Evolutionary conservation across 164 flowering plant species (phyloP).

Genomic region (Vitis rotundifolia): DNA sequence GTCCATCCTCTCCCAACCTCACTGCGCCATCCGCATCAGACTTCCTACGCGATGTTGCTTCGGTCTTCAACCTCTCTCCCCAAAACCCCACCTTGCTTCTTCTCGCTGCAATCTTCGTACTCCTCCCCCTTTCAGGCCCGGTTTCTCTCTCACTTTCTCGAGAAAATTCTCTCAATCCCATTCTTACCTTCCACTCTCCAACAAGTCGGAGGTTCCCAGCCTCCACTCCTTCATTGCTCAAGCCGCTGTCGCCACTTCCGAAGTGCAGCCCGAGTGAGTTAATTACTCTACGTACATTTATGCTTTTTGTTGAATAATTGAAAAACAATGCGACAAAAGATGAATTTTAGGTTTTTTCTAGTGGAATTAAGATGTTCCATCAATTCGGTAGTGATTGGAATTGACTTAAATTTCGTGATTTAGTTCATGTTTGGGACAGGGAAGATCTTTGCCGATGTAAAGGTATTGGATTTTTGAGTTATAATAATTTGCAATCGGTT

Average conservation of each 20-base stretch:
- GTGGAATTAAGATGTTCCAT: background rate
- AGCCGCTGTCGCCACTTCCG: conserved; percentile 31
- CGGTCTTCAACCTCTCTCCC: conserved; percentile 21
- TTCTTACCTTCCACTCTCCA: conserved; percentile 1
- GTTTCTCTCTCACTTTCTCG: conserved; percentile 22
- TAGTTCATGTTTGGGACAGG: too few relatives aligned
- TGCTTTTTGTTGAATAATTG: too few relatives aligned
- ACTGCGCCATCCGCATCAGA: conserved; percentile 26
- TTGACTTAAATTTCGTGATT: too few relatives aligned
- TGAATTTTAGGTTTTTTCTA: background rate
- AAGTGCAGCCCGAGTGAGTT: conserved; percentile 29
- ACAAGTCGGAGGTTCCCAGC: conserved; percentile 20
- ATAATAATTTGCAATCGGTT: too few relatives aligned
- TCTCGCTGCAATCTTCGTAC: conserved; percentile 4
- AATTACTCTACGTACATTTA: background rate
- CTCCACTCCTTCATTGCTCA: conserved; percentile 42
- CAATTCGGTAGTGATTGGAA: too few relatives aligned
- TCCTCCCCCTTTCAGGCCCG: conserved; percentile 6
- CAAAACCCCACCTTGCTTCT: conserved; percentile 8
- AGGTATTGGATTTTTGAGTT: too few relatives aligned
- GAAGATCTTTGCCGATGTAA: too few relatives aligned
- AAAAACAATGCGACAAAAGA: too few relatives aligned
- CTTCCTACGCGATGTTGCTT: conserved; percentile 28
- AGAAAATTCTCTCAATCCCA: conserved; percentile 26
- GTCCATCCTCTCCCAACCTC: conserved; percentile 37